phyloP scores from a whole-genome alignment of 192 early-diverging fungal genomes.

The Umbelopsis ramanniana region DNA sequence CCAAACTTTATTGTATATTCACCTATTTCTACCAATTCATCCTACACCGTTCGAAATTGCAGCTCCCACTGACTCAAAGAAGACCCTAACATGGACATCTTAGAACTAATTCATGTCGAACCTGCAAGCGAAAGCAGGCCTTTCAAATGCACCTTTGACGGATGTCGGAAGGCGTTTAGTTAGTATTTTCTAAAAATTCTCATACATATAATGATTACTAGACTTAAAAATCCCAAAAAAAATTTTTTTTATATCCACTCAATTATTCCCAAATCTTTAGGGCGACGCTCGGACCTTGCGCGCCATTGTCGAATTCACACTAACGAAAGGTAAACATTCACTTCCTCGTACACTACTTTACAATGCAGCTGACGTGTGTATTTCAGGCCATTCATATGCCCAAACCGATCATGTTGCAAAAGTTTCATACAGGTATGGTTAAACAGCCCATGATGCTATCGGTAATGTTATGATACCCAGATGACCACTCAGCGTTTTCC shows the following conservation, averaged over 20 bases:
- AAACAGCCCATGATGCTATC: not conserved
- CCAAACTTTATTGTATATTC: not conserved
- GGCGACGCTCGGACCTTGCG: conserved; percentile 68
- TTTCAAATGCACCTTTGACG: conserved; percentile 58
- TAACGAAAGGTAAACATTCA: conserved; percentile 60
- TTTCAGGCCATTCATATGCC: conserved; percentile 67
- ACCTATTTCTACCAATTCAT: not conserved
- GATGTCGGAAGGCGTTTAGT: conserved; percentile 70
- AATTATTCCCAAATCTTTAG: conserved; percentile 26
- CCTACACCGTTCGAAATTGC: not conserved
- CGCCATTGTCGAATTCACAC: conserved; percentile 81
- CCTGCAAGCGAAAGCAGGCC: conserved; percentile 54
- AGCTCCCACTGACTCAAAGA: not conserved
- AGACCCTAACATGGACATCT: conserved; percentile 31
- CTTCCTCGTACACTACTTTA: not conserved
- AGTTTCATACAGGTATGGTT: conserved; percentile 70
- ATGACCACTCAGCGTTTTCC: conserved; percentile 9
- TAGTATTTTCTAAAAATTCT: not conserved
- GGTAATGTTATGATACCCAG: not conserved
- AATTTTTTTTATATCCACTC: conserved; percentile 1
- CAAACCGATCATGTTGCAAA: conserved; percentile 67
- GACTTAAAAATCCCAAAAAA: not conserved
- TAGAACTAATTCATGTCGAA: conserved; percentile 59
- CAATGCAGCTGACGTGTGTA: not conserved
- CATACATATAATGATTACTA: not conserved